These are phyloP conservation scores for Colletotrichum sp. DNA, from an alignment of 2,329 filamentous ascomycete species.

Conservation along the genomic window DNA sequence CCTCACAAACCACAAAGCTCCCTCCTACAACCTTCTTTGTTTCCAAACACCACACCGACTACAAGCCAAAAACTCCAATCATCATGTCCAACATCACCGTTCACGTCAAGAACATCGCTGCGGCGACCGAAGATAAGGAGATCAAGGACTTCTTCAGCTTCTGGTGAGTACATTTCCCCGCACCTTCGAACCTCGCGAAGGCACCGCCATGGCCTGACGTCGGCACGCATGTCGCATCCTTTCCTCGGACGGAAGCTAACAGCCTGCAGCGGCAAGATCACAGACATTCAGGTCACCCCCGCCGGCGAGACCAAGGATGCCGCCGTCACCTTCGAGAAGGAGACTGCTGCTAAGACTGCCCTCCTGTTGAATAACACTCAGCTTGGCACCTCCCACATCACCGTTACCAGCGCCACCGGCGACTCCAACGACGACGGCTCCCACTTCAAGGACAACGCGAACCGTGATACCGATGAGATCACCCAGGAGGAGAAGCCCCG, in stretches of 20 bases:
- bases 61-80: constrained; percentile 10
- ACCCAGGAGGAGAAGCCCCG: constrained; percentile 97
- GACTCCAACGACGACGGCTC: constrained; percentile 65
- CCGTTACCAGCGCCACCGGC: constrained; percentile 70
- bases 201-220: not conserved
- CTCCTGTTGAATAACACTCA: constrained; percentile 97
- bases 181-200: not conserved
- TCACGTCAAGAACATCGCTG: constrained; percentile 87
- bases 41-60: constrained; percentile 2
- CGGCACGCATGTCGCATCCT: not conserved
- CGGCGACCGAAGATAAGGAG: constrained; percentile 84
- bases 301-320: constrained; percentile 76
- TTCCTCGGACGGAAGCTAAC: constrained; percentile 7
- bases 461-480: constrained; percentile 70
- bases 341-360: constrained; percentile 94
- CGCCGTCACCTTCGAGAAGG: constrained; percentile 95
- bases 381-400: constrained; percentile 85
- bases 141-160: constrained; percentile 98
- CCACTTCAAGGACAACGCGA: constrained; percentile 57
- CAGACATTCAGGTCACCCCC: constrained; percentile 75
- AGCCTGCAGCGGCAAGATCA: constrained; percentile 81
- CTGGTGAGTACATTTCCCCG: constrained; percentile 60
- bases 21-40: constrained; percentile 5
- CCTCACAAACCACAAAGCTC: constrained; percentile 11
- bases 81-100: constrained; percentile 71